Evolutionary conservation across 2,329 filamentous ascomycete genomes (phyloP), one percentile per base, ranked within the genome.

Genomic region (Colletotrichum scovillei): DNA sequence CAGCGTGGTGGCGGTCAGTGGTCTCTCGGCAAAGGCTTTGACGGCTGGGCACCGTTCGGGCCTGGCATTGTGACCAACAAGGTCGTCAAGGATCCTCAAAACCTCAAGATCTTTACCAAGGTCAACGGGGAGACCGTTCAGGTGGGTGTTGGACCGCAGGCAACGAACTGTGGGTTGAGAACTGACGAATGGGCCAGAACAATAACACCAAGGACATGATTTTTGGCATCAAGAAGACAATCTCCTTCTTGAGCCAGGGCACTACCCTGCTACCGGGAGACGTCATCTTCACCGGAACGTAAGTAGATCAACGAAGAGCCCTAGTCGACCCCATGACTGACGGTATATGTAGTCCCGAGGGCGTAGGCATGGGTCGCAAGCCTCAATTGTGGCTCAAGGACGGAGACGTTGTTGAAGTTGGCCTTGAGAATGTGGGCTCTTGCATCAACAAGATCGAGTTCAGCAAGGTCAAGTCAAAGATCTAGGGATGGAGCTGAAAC

Each of bases 11-110:
- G 91, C 19, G 88, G 91, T 1, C 92, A 94, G 82, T 94, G 92
- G 92, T 88, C 87, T 0, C 83, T 93, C 16, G 92, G 92, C 49
- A 95, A 95, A 81, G 91, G 92, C 3, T 94, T 94, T 75, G 92
- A 95, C 81, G 91, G 91, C 75, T 95, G 92, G 91, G 92, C 92
- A 5, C 93, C 92, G 0, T 92, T 90, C 76, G 92, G 93, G 0
- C 93, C 93, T 0, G 92, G 90, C 1, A 93, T 95, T 75, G 92
- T 94, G 8, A 88, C 88, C 60, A 82, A 82, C 49, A 82, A 83
- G 2, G 66, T 92, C 65, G 88, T 92, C 74, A 81, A 82, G 30
- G 87, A 92, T 77, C 90, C 91, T 0, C 89, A 92, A 78, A 82
- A 81, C 19, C 81, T 92, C 55, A 82, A 79, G 62, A 91, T 92